Evolutionary conservation across 352 stramenopile genomes (phyloP).

Genomic region (Phytophthora idaei): DNA sequence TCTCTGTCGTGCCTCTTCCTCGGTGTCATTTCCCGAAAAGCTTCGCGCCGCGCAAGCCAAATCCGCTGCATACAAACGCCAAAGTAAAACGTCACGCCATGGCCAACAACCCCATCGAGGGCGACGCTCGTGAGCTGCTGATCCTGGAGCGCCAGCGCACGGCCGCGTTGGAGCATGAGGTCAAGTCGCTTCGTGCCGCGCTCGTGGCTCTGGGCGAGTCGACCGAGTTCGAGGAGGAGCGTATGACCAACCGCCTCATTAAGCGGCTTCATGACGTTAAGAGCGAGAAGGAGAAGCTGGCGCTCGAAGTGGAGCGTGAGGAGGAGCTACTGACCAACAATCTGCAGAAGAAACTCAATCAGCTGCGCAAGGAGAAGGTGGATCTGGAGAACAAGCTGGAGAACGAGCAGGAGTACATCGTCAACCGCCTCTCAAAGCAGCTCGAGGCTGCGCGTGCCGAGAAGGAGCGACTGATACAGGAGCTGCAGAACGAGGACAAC

Average conservation of each 20-base stretch:
- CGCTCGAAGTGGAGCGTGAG: conserved; percentile 88
- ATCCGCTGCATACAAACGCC: neutral
- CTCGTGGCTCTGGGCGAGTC: conserved; percentile 84
- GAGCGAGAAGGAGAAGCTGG: conserved; percentile 89
- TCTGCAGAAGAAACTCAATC: conserved; percentile 89
- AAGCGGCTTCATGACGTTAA: conserved; percentile 82
- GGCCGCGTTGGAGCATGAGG: conserved; percentile 66
- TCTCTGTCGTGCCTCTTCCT: conserved; percentile 33
- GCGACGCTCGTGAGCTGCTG: conserved; percentile 62
- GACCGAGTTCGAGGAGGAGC: conserved; percentile 86
- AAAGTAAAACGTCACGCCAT: conserved; percentile 6
- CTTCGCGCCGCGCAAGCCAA: conserved; percentile 15
- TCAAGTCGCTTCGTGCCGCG: conserved; percentile 66
- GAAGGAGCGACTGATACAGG: conserved; percentile 70
- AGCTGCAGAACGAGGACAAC: conserved; percentile 74
- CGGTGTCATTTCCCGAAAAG: conserved; percentile 29
- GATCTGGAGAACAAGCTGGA: conserved; percentile 93
- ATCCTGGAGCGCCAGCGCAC: conserved; percentile 80
- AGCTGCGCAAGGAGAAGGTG: conserved; percentile 89
- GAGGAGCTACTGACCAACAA: conserved; percentile 92
- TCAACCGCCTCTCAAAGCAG: conserved; percentile 91
- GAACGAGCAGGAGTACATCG: conserved; percentile 92
- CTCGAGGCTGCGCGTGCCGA: conserved; percentile 71
- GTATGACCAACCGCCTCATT: conserved; percentile 85
- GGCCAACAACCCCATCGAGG: conserved; percentile 26